A percentile compares a stretch with the other conserved stretches of the same genome.
phyloP scores from a whole-genome alignment of 2,329 filamentous ascomycete species.

The Taxawa tesnikishii region DNA sequence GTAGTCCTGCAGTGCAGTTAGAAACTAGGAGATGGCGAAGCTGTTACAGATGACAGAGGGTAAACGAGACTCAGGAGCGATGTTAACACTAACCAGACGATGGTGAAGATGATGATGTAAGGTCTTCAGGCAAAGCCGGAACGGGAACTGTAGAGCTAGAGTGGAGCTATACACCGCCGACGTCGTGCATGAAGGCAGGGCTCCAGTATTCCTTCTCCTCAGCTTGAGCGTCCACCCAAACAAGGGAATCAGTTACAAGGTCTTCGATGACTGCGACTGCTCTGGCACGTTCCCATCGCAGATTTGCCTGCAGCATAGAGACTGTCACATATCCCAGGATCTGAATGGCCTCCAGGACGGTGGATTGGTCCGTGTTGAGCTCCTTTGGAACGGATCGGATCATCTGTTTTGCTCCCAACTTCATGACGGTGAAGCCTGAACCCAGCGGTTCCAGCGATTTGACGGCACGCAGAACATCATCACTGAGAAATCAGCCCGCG shows the following conservation, averaged over 20 bases:
- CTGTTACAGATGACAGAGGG: too few relatives aligned
- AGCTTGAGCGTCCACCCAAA: slow-evolving; percentile 85
- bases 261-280: slow-evolving; percentile 88
- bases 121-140: too few relatives aligned
- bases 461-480: slow-evolving; percentile 84
- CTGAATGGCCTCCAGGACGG: slow-evolving; percentile 82
- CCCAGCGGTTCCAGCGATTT: slow-evolving; percentile 77
- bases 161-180: too few relatives aligned
- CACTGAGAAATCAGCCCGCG: slow-evolving; percentile 42
- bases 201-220: slow-evolving; percentile 92
- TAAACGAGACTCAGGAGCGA: too few relatives aligned
- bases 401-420: slow-evolving; percentile 72
- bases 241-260: slow-evolving; percentile 72
- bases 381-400: slow-evolving; percentile 91
- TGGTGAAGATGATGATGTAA: too few relatives aligned
- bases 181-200: slow-evolving; percentile 56
- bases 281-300: slow-evolving; percentile 73
- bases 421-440: slow-evolving; percentile 73
- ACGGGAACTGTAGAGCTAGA: too few relatives aligned
- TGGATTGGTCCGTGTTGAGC: slow-evolving; percentile 85
- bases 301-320: slow-evolving; percentile 75
- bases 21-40: too few relatives aligned
- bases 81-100: too few relatives aligned
- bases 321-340: slow-evolving; percentile 82
- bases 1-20: too few relatives aligned